Percentiles rank a stretch among this genome's conserved stretches.
phyloP scores from a whole-genome alignment of 2,329 filamentous ascomycete species.

The Penicillium sp. region DNA sequence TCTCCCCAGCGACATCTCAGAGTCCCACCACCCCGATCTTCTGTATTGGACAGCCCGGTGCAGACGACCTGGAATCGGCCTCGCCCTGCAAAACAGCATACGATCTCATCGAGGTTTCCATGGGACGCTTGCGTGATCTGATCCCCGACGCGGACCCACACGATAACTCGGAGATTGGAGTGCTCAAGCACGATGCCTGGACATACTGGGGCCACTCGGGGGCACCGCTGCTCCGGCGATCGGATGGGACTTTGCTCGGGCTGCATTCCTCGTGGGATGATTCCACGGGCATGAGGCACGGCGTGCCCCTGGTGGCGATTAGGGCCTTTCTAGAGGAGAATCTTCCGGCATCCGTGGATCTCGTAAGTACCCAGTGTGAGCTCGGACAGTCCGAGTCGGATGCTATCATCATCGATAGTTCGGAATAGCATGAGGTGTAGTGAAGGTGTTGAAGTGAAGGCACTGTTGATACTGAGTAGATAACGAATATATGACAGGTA shows the following conservation, averaged over 20 bases:
- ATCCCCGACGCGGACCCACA: conserved; percentile 46
- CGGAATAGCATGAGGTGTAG: not conserved
- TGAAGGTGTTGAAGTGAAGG: no score
- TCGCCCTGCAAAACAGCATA: not conserved
- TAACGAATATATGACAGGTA: not conserved
- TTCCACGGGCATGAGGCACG: conserved; percentile 55
- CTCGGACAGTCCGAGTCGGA: not conserved
- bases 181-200: conserved; percentile 59
- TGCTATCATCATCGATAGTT: not conserved
- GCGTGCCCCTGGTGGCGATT: conserved; percentile 53
- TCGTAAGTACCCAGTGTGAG: no score
- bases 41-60: conserved; percentile 1
- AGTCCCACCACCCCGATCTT: not conserved
- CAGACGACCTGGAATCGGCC: not conserved
- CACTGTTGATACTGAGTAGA: no score
- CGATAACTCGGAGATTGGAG: conserved; percentile 58
- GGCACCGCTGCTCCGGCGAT: conserved; percentile 50
- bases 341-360: not conserved
- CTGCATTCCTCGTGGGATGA: conserved; percentile 62
- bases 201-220: conserved; percentile 63
- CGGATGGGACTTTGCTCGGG: conserved; percentile 49
- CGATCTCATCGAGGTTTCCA: not conserved
- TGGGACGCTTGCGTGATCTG: not conserved
- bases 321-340: conserved; percentile 40
- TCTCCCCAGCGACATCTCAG: conserved; percentile 29